Evolutionary conservation across 1,284 basidiomycete genomes (phyloP), one percentile per base, ranked within the genome.

Genomic region (Gomphus bonarii): DNA sequence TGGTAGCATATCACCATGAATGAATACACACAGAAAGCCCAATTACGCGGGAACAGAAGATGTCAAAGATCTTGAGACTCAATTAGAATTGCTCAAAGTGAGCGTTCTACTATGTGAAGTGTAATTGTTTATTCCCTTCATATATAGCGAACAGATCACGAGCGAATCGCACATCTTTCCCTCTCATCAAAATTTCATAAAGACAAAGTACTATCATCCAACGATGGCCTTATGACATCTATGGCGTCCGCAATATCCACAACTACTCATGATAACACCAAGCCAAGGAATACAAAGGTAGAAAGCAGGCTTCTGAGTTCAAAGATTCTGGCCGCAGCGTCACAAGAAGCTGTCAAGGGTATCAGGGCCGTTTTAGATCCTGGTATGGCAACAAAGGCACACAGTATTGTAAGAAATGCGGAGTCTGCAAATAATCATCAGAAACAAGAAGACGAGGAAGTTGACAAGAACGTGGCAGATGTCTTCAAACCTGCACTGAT

Each of bases 241-340:
- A 62, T 86, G 22, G 66, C 68, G 0, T 67, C 68, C 16, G 78
- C 76, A 64, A 69, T 79, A n/a, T 70, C 35, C 50, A 61, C n/a
- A 49, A 65, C 67, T 14, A 62, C 61, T 3, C 69, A 67, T 55
- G 69, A 69, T 10, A 59, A 63, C 1, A 65, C 75, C 10, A 76
- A 77, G n/a, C 73, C 77, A 22, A 68, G 76, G 1, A 65, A 71
- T 16, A 75, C 76, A 7, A 88, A 87, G 68, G 80, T 87, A 1
- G 83, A 88, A 63, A 84, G 79, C 58, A 80, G 88, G 30, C 70
- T 95, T 25, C 73, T 88, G 46, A 91, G 88, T 64, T 86, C 86
- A 1, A 93, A 90, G 67, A 69, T 77, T 18, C 73, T 93, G 11
- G 84, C 89, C 0, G 74, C 77, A 12, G 81, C 80, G 61, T 74